Evolutionary conservation across 176 grass and related monocot genomes (phyloP), one percentile per base, ranked within the genome.

Genomic region (Cenchrus fungigraminus): DNA sequence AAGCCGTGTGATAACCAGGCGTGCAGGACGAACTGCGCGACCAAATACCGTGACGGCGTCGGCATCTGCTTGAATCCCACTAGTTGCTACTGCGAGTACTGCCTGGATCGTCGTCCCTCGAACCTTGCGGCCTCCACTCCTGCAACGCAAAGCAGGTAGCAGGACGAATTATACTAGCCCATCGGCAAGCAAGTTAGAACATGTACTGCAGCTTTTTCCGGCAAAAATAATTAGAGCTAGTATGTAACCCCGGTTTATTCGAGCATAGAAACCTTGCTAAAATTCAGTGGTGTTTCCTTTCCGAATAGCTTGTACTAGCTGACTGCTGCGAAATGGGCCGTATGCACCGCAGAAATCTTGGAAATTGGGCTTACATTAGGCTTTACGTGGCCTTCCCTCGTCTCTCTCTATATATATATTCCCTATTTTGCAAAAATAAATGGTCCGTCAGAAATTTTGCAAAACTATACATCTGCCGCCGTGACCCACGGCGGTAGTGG

Each of bases 1-100:
- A 54, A 81, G 49, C 17, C 49, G 29, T 81, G 64, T 25, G 9
- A 68, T 13, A 49, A 15, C 31, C 17, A 55, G 65, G 12, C 17
- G 12, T 81, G 78, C 50, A 40, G n/a, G 51, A 9, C 17, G 17
- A 3, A 1, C 0, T 68, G 78, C 49, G 78, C 63, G 50, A 13
- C 15, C 3, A 64, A 55, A 40, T 81, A 68, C 50, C 64, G 56
- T 0, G 79, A 10, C 17, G 79, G 79, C 19, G 1, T 81, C 31
- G 79, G 79, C 31, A n/a, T 40, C 9, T 80, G 78, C 63, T 5
- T 80, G 47, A 12, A 53, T 14, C 16, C 29, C 9, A n/a, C 9
- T 2, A 31, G 29, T 22, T 80, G 78, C 19, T 1, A 68, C 4
- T 80, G 78, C 63, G 63, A 80, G 63, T 68, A 1, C 78, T 80